These are phyloP conservation scores for Hura crepitans DNA, from an alignment of 441 rosid species.

Conservation along the genomic window DNA sequence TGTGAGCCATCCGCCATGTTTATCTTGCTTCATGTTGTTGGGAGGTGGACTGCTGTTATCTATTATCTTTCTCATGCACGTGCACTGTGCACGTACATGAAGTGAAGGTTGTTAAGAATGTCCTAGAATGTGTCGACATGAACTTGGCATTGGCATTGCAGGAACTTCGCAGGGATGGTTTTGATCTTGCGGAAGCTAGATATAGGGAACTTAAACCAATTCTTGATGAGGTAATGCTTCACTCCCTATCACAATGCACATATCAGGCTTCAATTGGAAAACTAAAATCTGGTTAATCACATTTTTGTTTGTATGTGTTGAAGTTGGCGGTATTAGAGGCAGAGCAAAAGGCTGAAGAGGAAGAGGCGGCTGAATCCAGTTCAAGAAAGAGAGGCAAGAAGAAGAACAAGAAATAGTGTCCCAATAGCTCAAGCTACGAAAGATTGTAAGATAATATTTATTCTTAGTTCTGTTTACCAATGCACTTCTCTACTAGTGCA, in stretches of 20 bases:
- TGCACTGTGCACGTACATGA: neutral
- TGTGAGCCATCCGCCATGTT: neutral
- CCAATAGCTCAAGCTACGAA: neutral
- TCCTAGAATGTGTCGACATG: neutral
- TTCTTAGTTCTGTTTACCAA: neutral
- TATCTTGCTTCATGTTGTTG: neutral
- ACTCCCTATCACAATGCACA: slow-evolving; percentile 2
- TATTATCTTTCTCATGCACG: neutral
- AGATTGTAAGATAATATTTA: neutral
- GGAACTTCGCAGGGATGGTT: slow-evolving; percentile 97
- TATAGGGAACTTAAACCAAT: slow-evolving; percentile 87
- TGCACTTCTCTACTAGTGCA: neutral
- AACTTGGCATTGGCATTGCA: slow-evolving; percentile 29
- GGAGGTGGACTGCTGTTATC: neutral
- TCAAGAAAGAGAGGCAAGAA: slow-evolving; percentile 70
- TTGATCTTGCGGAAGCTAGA: slow-evolving; percentile 88
- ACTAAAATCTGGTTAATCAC: neutral
- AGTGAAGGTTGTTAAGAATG: neutral
- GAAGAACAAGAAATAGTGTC: slow-evolving; percentile 35
- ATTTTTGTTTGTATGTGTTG: slow-evolving; percentile 15
- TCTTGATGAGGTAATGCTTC: slow-evolving; percentile 71
- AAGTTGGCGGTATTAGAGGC: slow-evolving; percentile 86
- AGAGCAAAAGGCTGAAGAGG: slow-evolving; percentile 94
- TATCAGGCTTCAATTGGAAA: neutral
- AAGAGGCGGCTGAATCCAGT: slow-evolving; percentile 75